Evolutionary conservation across 768 basidiomycete genomes (phyloP).

Genomic region (Mycena chlorophos): DNA sequence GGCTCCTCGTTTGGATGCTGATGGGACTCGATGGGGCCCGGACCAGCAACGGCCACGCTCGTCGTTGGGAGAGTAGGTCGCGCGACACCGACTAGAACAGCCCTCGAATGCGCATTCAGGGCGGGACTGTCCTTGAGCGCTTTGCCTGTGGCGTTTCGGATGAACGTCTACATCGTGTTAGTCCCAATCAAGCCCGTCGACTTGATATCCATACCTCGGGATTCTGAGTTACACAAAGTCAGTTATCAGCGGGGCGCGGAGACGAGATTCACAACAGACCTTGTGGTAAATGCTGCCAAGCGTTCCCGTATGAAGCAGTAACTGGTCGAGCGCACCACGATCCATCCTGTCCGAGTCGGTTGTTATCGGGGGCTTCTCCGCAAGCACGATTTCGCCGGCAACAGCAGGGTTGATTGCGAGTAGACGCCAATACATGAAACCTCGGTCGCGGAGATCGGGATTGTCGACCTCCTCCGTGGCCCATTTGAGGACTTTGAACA

Average conservation of each 20-base stretch:
- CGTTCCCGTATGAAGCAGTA: slow-evolving; percentile 90
- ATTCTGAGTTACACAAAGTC: slow-evolving; percentile 39
- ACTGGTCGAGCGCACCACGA: slow-evolving; percentile 90
- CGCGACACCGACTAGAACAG: slow-evolving; percentile 63
- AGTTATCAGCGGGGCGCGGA: not conserved
- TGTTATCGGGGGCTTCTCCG: slow-evolving; percentile 95
- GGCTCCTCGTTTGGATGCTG: slow-evolving; percentile 22
- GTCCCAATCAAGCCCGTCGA: not conserved
- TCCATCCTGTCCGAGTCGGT: slow-evolving; percentile 98
- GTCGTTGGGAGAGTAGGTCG: slow-evolving; percentile 50
- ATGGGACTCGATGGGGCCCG: slow-evolving; percentile 58
- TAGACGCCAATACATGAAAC: slow-evolving; percentile 99
- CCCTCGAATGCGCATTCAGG: slow-evolving; percentile 77
- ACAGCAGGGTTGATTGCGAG: slow-evolving; percentile 89
- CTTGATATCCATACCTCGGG: slow-evolving; percentile 70
- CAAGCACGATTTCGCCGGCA: slow-evolving; percentile 86
- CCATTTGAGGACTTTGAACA: slow-evolving; percentile 95
- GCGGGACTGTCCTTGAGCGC: slow-evolving; percentile 87
- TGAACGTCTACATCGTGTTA: slow-evolving; percentile 69
- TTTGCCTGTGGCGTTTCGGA: slow-evolving; percentile 82
- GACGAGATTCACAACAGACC: not conserved
- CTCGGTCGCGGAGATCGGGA: slow-evolving; percentile 93
- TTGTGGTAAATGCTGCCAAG: slow-evolving; percentile 97
- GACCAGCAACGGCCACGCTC: slow-evolving; percentile 56
- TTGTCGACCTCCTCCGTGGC: slow-evolving; percentile 98